phyloP scores from a whole-genome alignment of 2,329 filamentous ascomycete species.

The Hypocreales sp. region DNA sequence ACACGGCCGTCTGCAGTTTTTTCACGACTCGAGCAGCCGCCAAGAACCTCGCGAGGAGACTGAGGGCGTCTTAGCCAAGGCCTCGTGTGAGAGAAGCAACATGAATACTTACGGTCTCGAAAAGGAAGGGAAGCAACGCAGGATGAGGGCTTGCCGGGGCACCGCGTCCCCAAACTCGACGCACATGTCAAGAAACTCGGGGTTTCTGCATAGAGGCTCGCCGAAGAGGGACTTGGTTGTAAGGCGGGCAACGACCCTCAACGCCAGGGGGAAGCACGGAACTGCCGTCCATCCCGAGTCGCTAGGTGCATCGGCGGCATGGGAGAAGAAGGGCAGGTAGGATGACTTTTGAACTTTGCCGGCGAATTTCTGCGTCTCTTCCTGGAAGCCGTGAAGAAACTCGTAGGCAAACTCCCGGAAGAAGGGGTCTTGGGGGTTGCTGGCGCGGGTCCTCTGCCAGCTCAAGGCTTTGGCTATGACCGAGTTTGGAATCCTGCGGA shows the following conservation, averaged over 20 bases:
- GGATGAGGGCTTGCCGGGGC: slow-evolving; percentile 3
- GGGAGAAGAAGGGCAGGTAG: slow-evolving; percentile 1
- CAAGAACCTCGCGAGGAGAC: slow-evolving; percentile 2
- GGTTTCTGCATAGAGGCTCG: slow-evolving; percentile 4
- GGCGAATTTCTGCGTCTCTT: slow-evolving; percentile 1
- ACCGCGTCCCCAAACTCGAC: slow-evolving; percentile 4
- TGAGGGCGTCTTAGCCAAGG: not conserved
- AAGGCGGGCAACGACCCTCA: slow-evolving; percentile 5
- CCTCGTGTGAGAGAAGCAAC: not conserved
- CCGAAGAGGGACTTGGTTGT: slow-evolving; percentile 5
- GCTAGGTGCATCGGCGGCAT: not conserved
- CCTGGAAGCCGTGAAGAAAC: slow-evolving; percentile 3
- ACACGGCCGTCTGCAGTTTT: slow-evolving; percentile 1
- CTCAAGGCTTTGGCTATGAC: slow-evolving; percentile 5
- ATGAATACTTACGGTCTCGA: slow-evolving; percentile 1
- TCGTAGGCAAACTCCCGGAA: slow-evolving; percentile 5
- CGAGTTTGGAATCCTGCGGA: slow-evolving; percentile 3
- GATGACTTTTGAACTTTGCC: not conserved
- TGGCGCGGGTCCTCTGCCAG: slow-evolving; percentile 5
- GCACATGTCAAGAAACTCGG: slow-evolving; percentile 4
- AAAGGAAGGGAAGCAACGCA: slow-evolving; percentile 3
- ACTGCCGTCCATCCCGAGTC: slow-evolving; percentile 2
- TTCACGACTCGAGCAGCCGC: slow-evolving; percentile 1
- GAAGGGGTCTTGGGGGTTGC: slow-evolving; percentile 4
- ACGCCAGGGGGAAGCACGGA: slow-evolving; percentile 5